Conservation (phyloP, 129 eudicot species). For the Kitagawia praeruptora region DNA sequence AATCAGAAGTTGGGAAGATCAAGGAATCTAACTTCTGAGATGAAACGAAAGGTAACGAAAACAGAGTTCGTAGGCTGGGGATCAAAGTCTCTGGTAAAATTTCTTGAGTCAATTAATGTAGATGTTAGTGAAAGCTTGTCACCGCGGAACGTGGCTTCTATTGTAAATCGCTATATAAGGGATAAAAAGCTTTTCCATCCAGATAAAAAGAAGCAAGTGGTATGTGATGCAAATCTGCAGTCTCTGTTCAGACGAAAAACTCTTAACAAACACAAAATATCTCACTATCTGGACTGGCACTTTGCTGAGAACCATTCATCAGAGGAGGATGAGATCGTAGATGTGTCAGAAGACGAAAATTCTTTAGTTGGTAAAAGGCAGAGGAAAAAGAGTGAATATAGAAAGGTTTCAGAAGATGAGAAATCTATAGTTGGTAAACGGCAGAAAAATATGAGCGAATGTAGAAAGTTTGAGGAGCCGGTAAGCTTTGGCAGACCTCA, state of each 20-base stretch:
- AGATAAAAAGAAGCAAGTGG: constrained; percentile 44
- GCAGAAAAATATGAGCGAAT: constrained; percentile 13
- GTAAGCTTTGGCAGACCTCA: constrained; percentile 14
- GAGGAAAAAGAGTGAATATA: not conserved
- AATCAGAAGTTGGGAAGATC: constrained; percentile 23
- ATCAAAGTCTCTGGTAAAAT: constrained; percentile 45
- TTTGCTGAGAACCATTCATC: constrained; percentile 56
- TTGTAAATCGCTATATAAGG: constrained; percentile 39
- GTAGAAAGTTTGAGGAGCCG: constrained; percentile 17
- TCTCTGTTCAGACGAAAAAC: constrained; percentile 45
- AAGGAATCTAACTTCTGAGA: constrained; percentile 17
- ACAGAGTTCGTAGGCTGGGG: constrained; percentile 72
- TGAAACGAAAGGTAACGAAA: constrained; percentile 19
- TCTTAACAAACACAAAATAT: constrained; percentile 34
- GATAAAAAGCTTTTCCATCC: constrained; percentile 50
- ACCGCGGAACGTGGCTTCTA: constrained; percentile 43
- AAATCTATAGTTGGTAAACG: constrained; percentile 12
- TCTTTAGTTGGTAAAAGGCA: constrained; percentile 19
- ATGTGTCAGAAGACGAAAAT: constrained; percentile 32
- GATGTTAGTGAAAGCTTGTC: constrained; percentile 35
- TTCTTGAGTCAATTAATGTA: constrained; percentile 48
- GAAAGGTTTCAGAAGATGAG: constrained; percentile 26
- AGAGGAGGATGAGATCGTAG: constrained; percentile 38
- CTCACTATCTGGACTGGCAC: constrained; percentile 54
- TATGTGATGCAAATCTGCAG: constrained; percentile 51